Evolutionary conservation across 352 stramenopile species (phyloP).

Genomic region (Globisporangium recalcitrans): DNA sequence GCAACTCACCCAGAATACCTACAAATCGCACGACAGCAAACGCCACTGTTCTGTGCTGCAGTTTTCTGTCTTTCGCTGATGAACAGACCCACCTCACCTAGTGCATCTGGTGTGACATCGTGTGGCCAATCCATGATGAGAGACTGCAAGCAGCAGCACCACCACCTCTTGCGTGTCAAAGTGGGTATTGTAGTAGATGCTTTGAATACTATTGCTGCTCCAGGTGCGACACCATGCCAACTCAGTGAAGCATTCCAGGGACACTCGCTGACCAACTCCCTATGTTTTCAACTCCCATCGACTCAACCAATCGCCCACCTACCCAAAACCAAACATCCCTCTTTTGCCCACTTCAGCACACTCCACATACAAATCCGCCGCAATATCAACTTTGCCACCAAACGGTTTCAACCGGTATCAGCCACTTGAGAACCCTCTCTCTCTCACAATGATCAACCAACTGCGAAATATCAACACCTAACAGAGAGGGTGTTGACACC

Average conservation of each 20-base stretch:
- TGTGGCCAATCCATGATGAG: background rate
- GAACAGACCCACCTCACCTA: constrained; percentile 6
- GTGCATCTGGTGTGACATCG: background rate
- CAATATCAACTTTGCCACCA: background rate
- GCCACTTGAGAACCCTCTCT: background rate
- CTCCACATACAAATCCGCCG: background rate
- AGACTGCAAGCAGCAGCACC: background rate
- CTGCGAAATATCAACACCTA: background rate
- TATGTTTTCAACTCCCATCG: too few relatives aligned
- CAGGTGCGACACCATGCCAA: too few relatives aligned
- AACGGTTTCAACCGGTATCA: background rate
- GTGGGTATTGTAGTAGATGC: too few relatives aligned
- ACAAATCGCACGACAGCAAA: background rate
- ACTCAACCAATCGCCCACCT: background rate
- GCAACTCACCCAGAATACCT: constrained; percentile 3
- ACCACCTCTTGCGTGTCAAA: background rate
- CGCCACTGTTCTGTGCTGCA: background rate
- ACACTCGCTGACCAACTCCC: too few relatives aligned
- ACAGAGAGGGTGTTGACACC: background rate
- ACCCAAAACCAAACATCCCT: too few relatives aligned
- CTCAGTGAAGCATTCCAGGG: background rate
- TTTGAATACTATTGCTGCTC: too few relatives aligned
- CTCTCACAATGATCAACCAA: too few relatives aligned
- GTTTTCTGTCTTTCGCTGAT: background rate
- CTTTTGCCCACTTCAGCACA: background rate